phyloP scores from a whole-genome alignment of 352 stramenopile species.

The Phytophthora cactorum region DNA sequence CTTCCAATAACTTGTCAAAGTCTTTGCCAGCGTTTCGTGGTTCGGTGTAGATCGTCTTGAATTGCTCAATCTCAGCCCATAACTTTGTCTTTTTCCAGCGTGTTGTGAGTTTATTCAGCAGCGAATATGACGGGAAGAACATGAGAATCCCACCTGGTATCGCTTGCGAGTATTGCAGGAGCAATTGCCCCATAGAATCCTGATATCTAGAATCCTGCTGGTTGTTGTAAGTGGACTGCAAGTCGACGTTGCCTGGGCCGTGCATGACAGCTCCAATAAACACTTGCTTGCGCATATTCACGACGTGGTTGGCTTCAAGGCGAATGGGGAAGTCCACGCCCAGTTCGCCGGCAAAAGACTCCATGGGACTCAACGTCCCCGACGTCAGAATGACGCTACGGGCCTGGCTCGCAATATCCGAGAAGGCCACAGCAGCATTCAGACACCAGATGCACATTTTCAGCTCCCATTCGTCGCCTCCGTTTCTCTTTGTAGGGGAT shows the following conservation, averaged over 20 bases:
- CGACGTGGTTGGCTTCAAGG: constrained; percentile 86
- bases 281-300: constrained; percentile 89
- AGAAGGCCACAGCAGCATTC: constrained; percentile 85
- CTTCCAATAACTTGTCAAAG: constrained; percentile 78
- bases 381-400: constrained; percentile 86
- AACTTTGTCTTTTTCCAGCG: constrained; percentile 79
- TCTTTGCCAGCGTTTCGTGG: constrained; percentile 79
- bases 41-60: constrained; percentile 73
- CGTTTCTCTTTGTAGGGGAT: constrained; percentile 35
- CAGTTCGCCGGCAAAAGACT: constrained; percentile 86
- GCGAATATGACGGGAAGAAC: constrained; percentile 87
- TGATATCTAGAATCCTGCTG: constrained; percentile 84
- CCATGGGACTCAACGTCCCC: constrained; percentile 87
- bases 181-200: constrained; percentile 79
- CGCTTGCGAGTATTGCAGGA: constrained; percentile 69
- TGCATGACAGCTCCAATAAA: constrained; percentile 80
- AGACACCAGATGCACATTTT: constrained; percentile 91
- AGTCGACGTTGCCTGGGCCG: constrained; percentile 65
- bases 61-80: constrained; percentile 61
- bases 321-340: constrained; percentile 83
- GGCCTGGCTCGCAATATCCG: constrained; percentile 67
- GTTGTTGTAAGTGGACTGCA: constrained; percentile 84
- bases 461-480: constrained; percentile 52
- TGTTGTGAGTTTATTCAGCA: constrained; percentile 73
- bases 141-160: constrained; percentile 85